phyloP scores from a whole-genome alignment of 148 eudicot species.

The Camellia japonica region DNA sequence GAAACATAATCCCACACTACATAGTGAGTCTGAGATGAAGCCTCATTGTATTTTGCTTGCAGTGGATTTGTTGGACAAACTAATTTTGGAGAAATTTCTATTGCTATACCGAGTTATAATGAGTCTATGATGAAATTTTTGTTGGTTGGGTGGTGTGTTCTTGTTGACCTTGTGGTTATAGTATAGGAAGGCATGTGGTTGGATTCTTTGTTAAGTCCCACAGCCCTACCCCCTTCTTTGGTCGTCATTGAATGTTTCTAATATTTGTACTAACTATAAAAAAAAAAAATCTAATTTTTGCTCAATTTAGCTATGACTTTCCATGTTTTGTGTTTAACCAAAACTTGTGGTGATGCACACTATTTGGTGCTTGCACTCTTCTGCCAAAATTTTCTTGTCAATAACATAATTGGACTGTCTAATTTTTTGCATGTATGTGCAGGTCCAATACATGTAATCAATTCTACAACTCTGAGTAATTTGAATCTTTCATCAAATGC shows the following conservation, averaged over 20 bases:
- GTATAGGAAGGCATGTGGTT: not conserved
- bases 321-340: too few species aligned
- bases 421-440: constrained; percentile 21
- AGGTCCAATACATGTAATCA: constrained; percentile 73
- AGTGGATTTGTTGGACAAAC: not conserved
- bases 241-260: not conserved
- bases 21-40: not conserved
- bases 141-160: too few species aligned
- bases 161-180: not conserved
- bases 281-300: too few species aligned
- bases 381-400: not conserved
- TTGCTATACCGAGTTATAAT: too few species aligned
- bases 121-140: too few species aligned
- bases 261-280: not conserved
- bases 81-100: not conserved
- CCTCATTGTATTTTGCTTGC: not conserved
- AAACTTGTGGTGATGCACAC: not conserved
- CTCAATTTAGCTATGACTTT: too few species aligned
- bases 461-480: constrained; percentile 63
- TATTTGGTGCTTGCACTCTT: not conserved
- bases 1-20: not conserved
- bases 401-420: constrained; percentile 20
- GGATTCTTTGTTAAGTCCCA: not conserved
- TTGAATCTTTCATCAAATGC: constrained; percentile 59
- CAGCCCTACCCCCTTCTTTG: not conserved